A percentile compares a stretch with the other conserved stretches of the same genome.
These are phyloP conservation scores for Cladosporium austrohemisphaericum DNA, from an alignment of 2,329 filamentous ascomycete genomes.

Conservation along the genomic window DNA sequence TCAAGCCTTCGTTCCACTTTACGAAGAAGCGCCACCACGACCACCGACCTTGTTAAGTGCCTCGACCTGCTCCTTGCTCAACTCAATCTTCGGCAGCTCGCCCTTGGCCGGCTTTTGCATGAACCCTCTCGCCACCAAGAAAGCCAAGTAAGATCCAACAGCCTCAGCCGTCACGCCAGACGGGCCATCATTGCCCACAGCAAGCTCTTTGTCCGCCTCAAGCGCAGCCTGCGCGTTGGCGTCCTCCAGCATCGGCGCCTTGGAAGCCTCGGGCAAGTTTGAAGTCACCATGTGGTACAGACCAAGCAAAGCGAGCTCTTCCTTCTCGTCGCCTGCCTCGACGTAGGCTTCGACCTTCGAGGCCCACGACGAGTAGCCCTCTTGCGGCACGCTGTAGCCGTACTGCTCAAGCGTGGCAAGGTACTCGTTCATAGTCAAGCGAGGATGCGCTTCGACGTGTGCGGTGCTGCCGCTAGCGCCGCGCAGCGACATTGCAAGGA, in stretches of 20 bases:
- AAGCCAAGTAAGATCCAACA: constrained; percentile 62
- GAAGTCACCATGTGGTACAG: constrained; percentile 70
- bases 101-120: constrained; percentile 45
- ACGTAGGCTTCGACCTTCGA: constrained; percentile 65
- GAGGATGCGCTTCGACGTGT: constrained; percentile 76
- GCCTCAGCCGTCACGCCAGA: constrained; percentile 56
- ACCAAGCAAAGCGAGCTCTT: constrained; percentile 68
- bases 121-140: constrained; percentile 61
- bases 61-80: constrained; percentile 47
- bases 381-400: constrained; percentile 66
- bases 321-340: constrained; percentile 52
- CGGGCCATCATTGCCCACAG: constrained; percentile 40
- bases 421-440: constrained; percentile 73
- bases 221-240: constrained; percentile 63
- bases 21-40: constrained; percentile 37
- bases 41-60: constrained; percentile 53
- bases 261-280: constrained; percentile 66
- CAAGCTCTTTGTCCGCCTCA: constrained; percentile 58
- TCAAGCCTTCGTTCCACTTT: neutral
- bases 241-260: constrained; percentile 72
- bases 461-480: constrained; percentile 51
- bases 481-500: constrained; percentile 69
- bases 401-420: constrained; percentile 67
- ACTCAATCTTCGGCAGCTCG: constrained; percentile 42
- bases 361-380: constrained; percentile 67